phyloP scores from a whole-genome alignment of 78 protist species.

The Dictyostelium firmibasis region DNA sequence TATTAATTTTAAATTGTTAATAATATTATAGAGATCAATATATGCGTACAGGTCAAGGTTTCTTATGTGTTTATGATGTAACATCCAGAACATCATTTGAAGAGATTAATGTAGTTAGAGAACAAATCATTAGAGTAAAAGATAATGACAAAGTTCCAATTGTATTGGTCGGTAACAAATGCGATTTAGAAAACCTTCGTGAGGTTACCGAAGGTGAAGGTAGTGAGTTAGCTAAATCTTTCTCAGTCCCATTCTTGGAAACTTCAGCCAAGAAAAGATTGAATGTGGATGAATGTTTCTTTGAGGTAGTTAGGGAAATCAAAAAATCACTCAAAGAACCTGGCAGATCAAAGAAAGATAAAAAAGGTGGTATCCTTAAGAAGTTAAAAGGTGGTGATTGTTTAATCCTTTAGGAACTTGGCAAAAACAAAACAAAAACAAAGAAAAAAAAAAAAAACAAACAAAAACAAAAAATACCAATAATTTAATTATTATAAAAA shows the following conservation, averaged over 20 bases:
- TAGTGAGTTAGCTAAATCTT: conserved; percentile 76
- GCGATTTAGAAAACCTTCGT: conserved; percentile 86
- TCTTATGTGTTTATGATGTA: conserved; percentile 90
- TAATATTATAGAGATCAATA: conserved; percentile 67
- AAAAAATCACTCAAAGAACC: conserved; percentile 71
- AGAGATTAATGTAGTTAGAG: conserved; percentile 81
- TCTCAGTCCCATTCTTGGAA: conserved; percentile 82
- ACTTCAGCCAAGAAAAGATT: conserved; percentile 89
- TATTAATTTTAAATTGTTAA: neutral
- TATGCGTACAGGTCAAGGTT: conserved; percentile 92
- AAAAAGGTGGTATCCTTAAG: conserved; percentile 30
- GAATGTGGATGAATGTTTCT: conserved; percentile 95
- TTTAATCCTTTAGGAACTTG: conserved; percentile 22
- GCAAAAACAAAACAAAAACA: neutral
- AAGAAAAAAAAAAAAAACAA: too few species aligned
- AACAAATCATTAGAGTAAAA: conserved; percentile 85
- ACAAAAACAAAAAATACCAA: too few species aligned
- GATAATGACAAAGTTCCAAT: conserved; percentile 90
- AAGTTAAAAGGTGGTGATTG: conserved; percentile 76
- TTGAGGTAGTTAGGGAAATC: conserved; percentile 80
- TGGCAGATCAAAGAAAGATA: conserved; percentile 58
- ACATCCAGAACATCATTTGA: conserved; percentile 85
- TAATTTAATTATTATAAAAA: neutral
- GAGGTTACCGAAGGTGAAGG: conserved; percentile 89
- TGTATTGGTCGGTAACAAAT: conserved; percentile 93